A percentile compares a stretch with the other conserved stretches of the same genome.
Conservation (phyloP, 2,329 filamentous ascomycete genomes). For the Plectosphaerella cucumerina region DNA sequence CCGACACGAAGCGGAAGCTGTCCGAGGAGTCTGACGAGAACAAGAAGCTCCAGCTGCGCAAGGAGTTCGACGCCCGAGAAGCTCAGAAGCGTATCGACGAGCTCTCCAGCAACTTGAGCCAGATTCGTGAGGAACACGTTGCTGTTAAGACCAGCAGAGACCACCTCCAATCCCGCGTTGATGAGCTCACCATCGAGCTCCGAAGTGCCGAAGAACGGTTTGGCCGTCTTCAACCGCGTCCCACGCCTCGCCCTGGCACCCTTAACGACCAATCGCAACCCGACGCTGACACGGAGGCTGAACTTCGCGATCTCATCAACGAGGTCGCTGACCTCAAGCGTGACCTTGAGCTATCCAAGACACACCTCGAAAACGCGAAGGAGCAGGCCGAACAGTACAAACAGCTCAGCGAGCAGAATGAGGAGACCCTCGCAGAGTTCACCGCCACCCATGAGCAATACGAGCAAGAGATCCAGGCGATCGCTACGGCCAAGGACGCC, state of each 20-base stretch:
- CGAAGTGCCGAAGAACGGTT: slow-evolving; percentile 85
- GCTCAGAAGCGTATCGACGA: slow-evolving; percentile 91
- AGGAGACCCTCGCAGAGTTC: slow-evolving; percentile 80
- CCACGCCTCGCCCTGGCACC: slow-evolving; percentile 56
- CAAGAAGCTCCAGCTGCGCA: slow-evolving; percentile 76
- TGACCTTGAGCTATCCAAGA: slow-evolving; percentile 75
- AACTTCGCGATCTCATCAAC: slow-evolving; percentile 74
- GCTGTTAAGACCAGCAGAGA: slow-evolving; percentile 83
- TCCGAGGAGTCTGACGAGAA: slow-evolving; percentile 77
- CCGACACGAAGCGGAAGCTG: slow-evolving; percentile 75
- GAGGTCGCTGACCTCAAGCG: slow-evolving; percentile 85
- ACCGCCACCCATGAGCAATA: slow-evolving; percentile 81
- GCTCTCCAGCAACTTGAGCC: slow-evolving; percentile 72
- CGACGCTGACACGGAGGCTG: slow-evolving; percentile 49
- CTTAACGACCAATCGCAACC: slow-evolving; percentile 35
- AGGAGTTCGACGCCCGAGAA: slow-evolving; percentile 87
- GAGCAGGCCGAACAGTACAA: slow-evolving; percentile 84
- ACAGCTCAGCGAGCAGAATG: slow-evolving; percentile 77
- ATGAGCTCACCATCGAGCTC: slow-evolving; percentile 84
- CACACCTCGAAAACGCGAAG: slow-evolving; percentile 77
- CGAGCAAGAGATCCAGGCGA: slow-evolving; percentile 75
- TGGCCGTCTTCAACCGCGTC: slow-evolving; percentile 75
- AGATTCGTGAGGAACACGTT: slow-evolving; percentile 81
- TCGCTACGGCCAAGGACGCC: slow-evolving; percentile 72
- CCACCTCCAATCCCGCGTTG: slow-evolving; percentile 81